Evolutionary conservation across 2,329 filamentous ascomycete species (phyloP), one percentile per base, ranked within the genome.

Genomic region (Colletotrichum phormii): DNA sequence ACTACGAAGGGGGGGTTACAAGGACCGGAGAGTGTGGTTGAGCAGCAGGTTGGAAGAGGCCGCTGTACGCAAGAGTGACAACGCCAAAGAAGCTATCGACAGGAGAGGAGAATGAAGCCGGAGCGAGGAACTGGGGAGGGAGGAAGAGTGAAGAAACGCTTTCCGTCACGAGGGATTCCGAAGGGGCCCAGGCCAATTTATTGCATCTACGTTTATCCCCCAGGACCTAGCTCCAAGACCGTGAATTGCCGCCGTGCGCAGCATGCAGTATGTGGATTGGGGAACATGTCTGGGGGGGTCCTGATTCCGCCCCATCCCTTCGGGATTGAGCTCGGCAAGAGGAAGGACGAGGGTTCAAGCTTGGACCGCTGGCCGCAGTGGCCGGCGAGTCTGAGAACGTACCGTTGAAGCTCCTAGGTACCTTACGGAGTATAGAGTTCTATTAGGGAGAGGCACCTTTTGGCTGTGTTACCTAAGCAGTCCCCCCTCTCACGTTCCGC

Each of bases 291-390:
- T 15, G 29, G 66, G 67, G 71, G 60, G 64, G 60, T 35, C 18
- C 42, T 22, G 70, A 65, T 71, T 55, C 71, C 64, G 71, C 71
- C 70, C 71, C 71, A 67, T 67, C 67, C 67, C 67, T 71, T 73
- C 71, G 71, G 71, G 71, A 73, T 61, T 73, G 71, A 71, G 71
- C 67, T 73, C 71, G 71, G 71, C 71, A 73, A 73, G 54, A 49
- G 15, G 37, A 24, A 66, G 5, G 42, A 53, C 33, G 53, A 65
- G 33, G 53, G 55, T 65, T 65, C 49, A 55, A 33, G 68, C 68
- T 71, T 71, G 35, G 63, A 57, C 55, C 37, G 26, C 31, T 54
- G 54, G 59, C 35, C 31, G 66, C 49, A 31, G 15, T 64, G 35
- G 31, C 49, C 18, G 61, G 54, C 62, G n/a, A 31, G 31, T 65